Base-by-base conservation (phyloP, 257 asterid species). In the Penstemon eatonii region DNA sequence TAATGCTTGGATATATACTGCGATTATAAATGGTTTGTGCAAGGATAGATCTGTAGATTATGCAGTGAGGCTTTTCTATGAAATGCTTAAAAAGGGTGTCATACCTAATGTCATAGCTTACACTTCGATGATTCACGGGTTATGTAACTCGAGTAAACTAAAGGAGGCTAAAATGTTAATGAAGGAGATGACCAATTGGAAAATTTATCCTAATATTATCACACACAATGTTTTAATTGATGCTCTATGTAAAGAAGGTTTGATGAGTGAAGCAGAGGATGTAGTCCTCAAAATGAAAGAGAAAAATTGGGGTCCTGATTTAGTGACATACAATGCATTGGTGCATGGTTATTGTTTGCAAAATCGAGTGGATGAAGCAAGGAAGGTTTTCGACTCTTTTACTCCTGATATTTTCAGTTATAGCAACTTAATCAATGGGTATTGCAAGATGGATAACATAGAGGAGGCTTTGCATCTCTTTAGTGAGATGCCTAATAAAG, bases 371-470 rank as follows among this genome's bases (percentile, higher is more conserved):
- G 42, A 55, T 13, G 44, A 67, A 41, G 71, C 71, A 8, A 59
- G 74, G 55, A 43, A 38, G 39, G 40, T 73, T 18, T 73, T 76
- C 33, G 72, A 66, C 12, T 38, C 57, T 6, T 64, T 79, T 77
- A 39, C 45, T 56, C 66, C 13, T 42, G 3, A 12, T 15, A 64
- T 64, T 5, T 8, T 58, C 36, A 52, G 78, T 44, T 79, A 67
- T 43, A 64, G 18, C 46, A 79, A 51, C 15, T 55, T 75, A 46
- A 59, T 73, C 8, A 63, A 76, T 38, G 81, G 84, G 56, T 73
- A 79, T 58, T 72, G 52, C 58, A 80, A 18, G 63, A 56, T 60
- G 56, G 62, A 13, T 71, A 73, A 63, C 50, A 19, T 59, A 9
- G 79, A 73, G 6, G 77, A 80, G 25, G 79, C 79, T 8, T 37